Conservation (phyloP, 2,329 filamentous ascomycete genomes). For the Colletotrichum sp. region DNA sequence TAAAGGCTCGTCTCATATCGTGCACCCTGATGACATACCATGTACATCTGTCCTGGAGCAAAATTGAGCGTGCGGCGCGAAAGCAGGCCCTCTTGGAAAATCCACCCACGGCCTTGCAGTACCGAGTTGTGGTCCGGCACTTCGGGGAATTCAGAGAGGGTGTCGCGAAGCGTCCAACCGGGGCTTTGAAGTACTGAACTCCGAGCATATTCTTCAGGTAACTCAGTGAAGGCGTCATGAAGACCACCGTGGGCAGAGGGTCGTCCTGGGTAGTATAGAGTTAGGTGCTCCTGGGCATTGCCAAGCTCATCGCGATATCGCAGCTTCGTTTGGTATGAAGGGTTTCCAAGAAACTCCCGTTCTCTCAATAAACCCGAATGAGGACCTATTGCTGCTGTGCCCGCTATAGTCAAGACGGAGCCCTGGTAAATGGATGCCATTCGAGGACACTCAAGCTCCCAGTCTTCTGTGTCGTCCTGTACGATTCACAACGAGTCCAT, state of each 20-base stretch:
- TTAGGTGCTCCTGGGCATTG: background rate
- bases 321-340: background rate
- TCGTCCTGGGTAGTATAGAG: background rate
- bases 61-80: background rate
- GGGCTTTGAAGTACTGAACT: background rate
- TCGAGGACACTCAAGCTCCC: background rate
- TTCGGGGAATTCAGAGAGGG: background rate
- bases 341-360: background rate
- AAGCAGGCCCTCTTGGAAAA: background rate
- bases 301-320: background rate
- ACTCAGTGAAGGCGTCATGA: background rate
- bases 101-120: background rate
- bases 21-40: background rate
- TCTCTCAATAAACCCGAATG: background rate
- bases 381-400: background rate
- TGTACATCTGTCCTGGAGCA: background rate
- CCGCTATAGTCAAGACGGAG: background rate
- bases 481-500: conserved; percentile 4
- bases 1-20: background rate
- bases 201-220: background rate
- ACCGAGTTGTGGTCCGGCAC: background rate
- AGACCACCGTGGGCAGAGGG: background rate
- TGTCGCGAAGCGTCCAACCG: background rate
- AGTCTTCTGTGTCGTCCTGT: background rate
- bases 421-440: background rate